These are phyloP conservation scores for Byssochlamys sp. DNA, from an alignment of 2,329 filamentous ascomycete genomes.

Conservation along the genomic window DNA sequence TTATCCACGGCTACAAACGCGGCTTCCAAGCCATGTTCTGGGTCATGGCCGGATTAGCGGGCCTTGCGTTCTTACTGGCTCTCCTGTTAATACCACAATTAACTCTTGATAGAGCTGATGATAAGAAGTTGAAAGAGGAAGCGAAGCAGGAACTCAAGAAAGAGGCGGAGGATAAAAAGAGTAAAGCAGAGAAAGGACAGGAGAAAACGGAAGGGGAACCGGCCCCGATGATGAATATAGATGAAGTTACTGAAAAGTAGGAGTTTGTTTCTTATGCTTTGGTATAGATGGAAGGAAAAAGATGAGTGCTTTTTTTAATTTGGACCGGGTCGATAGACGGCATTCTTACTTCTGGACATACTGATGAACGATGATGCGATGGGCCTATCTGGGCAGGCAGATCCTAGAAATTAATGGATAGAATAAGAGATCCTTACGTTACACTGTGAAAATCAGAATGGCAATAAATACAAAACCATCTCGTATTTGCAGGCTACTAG, in stretches of 20 bases:
- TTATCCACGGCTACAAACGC: conserved; percentile 27
- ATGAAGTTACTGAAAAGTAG: neutral
- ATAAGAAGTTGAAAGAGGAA: conserved; percentile 22
- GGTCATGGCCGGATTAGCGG: conserved; percentile 27
- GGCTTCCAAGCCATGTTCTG: conserved; percentile 35
- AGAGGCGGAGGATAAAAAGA: neutral
- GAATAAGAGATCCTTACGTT: too few species aligned
- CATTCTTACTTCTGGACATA: neutral
- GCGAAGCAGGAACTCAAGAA: conserved; percentile 9
- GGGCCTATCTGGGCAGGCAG: neutral
- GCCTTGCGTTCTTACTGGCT: conserved; percentile 25
- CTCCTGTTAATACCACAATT: conserved; percentile 30
- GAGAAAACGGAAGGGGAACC: neutral
- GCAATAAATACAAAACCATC: neutral
- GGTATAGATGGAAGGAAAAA: neutral
- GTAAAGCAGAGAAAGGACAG: neutral
- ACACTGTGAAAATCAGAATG: neutral
- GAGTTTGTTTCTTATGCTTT: neutral
- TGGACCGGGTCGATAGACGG: neutral
- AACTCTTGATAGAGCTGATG: conserved; percentile 17
- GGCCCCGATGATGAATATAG: neutral
- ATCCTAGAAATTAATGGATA: neutral
- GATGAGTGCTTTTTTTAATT: neutral
- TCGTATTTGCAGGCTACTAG: neutral
- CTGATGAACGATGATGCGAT: neutral